Conservation (phyloP, 164 flowering plant species). For the Vitis amurensis region DNA sequence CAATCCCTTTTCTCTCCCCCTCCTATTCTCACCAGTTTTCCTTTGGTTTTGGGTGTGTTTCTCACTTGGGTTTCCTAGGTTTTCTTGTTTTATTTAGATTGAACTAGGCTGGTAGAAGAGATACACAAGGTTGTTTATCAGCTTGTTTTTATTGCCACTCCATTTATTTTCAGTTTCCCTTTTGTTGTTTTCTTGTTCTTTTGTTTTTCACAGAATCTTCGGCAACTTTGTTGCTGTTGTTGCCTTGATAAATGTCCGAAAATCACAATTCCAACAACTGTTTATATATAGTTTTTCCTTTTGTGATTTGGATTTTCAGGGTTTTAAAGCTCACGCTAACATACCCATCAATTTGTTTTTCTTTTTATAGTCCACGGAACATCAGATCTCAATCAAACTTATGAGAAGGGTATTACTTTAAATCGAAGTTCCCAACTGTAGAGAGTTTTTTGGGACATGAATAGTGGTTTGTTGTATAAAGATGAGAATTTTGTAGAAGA, state of each 20-base stretch:
- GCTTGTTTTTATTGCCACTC: not conserved
- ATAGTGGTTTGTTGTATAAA: slow-evolving; percentile 5
- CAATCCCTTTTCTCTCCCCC: slow-evolving; percentile 4
- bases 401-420: not conserved
- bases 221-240: not conserved
- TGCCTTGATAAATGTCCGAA: not conserved
- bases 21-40: slow-evolving; percentile 4
- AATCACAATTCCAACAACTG: no score
- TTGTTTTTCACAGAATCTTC: not conserved
- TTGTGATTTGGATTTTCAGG: not conserved
- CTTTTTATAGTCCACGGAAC: not conserved
- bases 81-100: slow-evolving; percentile 1
- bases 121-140: not conserved
- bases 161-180: no score
- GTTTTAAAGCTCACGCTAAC: not conserved
- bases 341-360: slow-evolving; percentile 2
- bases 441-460: slow-evolving; percentile 11
- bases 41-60: slow-evolving; percentile 13
- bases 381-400: slow-evolving; percentile 10
- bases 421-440: not conserved
- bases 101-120: not conserved
- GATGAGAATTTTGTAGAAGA: slow-evolving; percentile 1
- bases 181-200: not conserved
- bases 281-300: not conserved
- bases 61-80: slow-evolving; percentile 15